Conservation (phyloP, 768 basidiomycete genomes). For the Paxillus ammoniavirescens region DNA sequence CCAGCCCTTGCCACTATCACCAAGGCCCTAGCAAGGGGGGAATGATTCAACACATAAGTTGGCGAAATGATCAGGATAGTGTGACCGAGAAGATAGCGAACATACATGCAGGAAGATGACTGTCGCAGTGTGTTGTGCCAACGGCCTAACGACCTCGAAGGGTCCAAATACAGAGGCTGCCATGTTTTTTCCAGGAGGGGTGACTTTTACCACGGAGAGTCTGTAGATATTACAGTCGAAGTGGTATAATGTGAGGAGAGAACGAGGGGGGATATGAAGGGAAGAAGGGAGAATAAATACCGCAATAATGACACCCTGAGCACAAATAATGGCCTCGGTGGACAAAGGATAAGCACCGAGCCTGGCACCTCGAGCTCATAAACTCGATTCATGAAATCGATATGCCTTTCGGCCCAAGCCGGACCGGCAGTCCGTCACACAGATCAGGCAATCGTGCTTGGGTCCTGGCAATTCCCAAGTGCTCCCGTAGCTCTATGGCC, state of each 20-base stretch:
- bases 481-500: constrained; percentile 16
- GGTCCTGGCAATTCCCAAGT: too few relatives aligned
- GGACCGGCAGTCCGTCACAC: constrained; percentile 12
- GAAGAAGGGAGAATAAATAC: constrained; percentile 7
- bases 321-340: not conserved
- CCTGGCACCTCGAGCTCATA: not conserved
- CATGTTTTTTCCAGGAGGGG: constrained; percentile 4
- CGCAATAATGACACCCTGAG: constrained; percentile 4
- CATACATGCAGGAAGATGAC: constrained; percentile 89
- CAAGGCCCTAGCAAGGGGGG: constrained; percentile 55
- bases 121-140: constrained; percentile 73
- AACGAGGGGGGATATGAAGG: not conserved
- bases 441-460: too few relatives aligned
- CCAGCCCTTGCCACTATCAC: constrained; percentile 77
- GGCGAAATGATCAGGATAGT: not conserved
- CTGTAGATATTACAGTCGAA: not conserved
- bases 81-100: not conserved
- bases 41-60: constrained; percentile 4
- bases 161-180: constrained; percentile 20
- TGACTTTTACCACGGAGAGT: not conserved
- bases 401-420: constrained; percentile 18
- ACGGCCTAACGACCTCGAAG: constrained; percentile 52
- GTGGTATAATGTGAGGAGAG: not conserved
- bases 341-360: not conserved
- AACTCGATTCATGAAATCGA: not conserved